Evolutionary conservation across 805 yeast species (phyloP).

Genomic region (Metschnikowia aberdeeniae): DNA sequence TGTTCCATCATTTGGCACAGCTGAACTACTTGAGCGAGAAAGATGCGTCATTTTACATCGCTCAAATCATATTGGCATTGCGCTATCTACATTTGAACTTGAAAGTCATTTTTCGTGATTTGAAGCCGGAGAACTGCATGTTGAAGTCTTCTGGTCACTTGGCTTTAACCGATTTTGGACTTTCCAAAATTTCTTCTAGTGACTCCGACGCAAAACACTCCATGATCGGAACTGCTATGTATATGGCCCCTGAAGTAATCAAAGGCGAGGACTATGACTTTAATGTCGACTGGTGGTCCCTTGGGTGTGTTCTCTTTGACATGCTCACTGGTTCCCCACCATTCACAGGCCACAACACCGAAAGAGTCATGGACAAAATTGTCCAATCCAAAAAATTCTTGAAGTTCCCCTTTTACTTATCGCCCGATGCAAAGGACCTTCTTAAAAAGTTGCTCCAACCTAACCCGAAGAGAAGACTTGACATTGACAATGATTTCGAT

Average conservation of each 20-base stretch:
- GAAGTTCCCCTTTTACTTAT: constrained; percentile 68
- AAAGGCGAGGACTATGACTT: constrained; percentile 74
- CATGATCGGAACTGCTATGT: constrained; percentile 74
- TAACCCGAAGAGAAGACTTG: constrained; percentile 58
- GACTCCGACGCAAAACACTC: constrained; percentile 44
- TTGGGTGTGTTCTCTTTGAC: constrained; percentile 79
- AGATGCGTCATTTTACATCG: constrained; percentile 18
- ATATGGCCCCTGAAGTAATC: constrained; percentile 87
- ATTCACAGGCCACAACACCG: constrained; percentile 77
- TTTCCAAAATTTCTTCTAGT: constrained; percentile 35
- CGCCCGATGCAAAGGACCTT: constrained; percentile 77
- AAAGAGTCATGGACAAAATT: constrained; percentile 71
- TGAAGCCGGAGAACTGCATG: constrained; percentile 46
- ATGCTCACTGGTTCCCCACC: constrained; percentile 86
- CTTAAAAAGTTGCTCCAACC: constrained; percentile 62
- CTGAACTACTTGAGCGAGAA: constrained; percentile 18
- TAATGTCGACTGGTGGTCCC: constrained; percentile 89
- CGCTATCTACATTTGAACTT: constrained; percentile 22
- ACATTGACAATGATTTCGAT: constrained; percentile 50
- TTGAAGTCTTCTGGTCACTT: constrained; percentile 37
- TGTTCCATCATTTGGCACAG: constrained; percentile 60
- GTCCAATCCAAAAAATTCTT: constrained; percentile 54
- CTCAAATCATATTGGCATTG: constrained; percentile 17
- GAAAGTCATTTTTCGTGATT: constrained; percentile 40
- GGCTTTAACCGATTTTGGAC: constrained; percentile 43